A percentile compares a stretch with the other conserved stretches of the same genome.
Conservation (phyloP, 495 filamentous ascomycete species). For the Tuber melanosporum region DNA sequence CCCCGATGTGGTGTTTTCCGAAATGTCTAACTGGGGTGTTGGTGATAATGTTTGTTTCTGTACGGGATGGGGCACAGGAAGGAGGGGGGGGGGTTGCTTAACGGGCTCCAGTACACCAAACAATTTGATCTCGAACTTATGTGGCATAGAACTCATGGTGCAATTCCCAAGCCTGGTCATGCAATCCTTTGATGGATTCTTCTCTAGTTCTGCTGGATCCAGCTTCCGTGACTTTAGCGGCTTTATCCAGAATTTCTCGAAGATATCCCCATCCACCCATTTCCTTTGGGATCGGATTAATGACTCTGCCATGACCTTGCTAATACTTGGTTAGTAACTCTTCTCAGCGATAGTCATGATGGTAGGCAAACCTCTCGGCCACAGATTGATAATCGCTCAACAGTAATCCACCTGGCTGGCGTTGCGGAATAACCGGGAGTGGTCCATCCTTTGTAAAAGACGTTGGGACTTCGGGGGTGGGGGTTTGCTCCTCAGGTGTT, state of each 20-base stretch:
- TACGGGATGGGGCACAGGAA: constrained; percentile 44
- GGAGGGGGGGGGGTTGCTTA: constrained; percentile 59
- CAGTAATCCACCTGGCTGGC: constrained; percentile 60
- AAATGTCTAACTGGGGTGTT: constrained; percentile 5
- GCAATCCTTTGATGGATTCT: constrained; percentile 69
- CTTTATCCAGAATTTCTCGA: constrained; percentile 92
- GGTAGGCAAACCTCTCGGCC: constrained; percentile 62
- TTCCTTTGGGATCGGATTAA: constrained; percentile 75
- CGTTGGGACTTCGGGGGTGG: constrained; percentile 29
- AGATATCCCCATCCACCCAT: constrained; percentile 79
- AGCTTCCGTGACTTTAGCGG: constrained; percentile 70
- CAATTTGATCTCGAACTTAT: constrained; percentile 80
- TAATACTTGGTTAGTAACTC: constrained; percentile 42
- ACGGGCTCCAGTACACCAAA: constrained; percentile 80
- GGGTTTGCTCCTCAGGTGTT: constrained; percentile 25
- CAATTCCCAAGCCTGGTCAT: constrained; percentile 79
- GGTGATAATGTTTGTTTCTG: constrained; percentile 21
- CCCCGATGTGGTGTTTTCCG: neutral
- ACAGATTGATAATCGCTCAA: constrained; percentile 71
- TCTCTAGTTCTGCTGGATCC: constrained; percentile 57
- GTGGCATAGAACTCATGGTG: constrained; percentile 79
- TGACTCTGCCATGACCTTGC: constrained; percentile 76
- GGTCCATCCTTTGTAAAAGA: constrained; percentile 44
- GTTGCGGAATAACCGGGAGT: constrained; percentile 64
- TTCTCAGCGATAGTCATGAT: neutral